phyloP scores from a whole-genome alignment of 2,329 filamentous ascomycete genomes.

The Nemania sp. region DNA sequence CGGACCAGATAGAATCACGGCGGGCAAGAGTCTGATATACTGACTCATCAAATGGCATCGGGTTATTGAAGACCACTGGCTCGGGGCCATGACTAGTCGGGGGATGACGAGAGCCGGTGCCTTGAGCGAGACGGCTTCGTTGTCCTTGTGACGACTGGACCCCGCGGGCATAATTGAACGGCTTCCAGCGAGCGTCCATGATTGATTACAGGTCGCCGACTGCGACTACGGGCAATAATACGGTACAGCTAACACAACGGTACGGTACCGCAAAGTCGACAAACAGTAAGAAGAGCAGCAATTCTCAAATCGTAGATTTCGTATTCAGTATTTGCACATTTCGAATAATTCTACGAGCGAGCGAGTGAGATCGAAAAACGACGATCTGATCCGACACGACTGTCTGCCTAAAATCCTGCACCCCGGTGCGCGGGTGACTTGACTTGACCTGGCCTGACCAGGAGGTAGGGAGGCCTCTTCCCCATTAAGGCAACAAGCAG shows the following conservation, averaged over 20 bases:
- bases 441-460: background rate
- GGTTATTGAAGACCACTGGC: conserved; percentile 11
- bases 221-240: background rate
- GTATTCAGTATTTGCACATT: no score
- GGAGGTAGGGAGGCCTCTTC: conserved; percentile 15
- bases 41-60: conserved; percentile 6
- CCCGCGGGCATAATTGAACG: background rate
- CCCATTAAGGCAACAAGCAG: conserved; percentile 10
- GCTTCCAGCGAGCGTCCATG: conserved; percentile 4
- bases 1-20: conserved; percentile 22
- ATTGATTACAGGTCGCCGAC: background rate
- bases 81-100: background rate
- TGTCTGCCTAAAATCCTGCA: no score
- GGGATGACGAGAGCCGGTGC: background rate
- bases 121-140: background rate
- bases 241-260: no score
- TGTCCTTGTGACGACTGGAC: background rate
- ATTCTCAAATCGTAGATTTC: no score
- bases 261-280: no score
- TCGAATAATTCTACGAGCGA: no score
- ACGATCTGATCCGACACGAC: no score
- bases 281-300: no score
- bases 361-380: no score
- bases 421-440: background rate
- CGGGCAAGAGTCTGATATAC: conserved; percentile 6